Evolutionary conservation across 2,329 filamentous ascomycete species (phyloP), one percentile per base, ranked within the genome.

Genomic region (Microdochium bolleyi): DNA sequence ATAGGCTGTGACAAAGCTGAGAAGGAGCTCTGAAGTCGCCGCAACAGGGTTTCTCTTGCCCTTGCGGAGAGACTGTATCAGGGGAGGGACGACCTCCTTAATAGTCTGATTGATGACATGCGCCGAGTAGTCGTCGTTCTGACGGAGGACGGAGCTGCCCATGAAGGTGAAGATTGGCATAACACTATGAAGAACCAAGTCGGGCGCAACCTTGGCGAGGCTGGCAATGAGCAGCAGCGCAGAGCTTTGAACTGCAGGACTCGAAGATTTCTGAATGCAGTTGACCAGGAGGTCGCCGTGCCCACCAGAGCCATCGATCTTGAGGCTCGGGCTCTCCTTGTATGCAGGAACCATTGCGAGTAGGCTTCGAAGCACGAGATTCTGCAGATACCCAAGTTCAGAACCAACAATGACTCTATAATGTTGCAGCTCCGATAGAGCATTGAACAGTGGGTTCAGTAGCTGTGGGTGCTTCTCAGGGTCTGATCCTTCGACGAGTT

Each of bases 121-220:
- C 13, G 92, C 91, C 22, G 94, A 97, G 71, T 96, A 97, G 61
- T 97, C 92, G 62, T 99, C 95, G 61, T 89, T 90, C 71, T 96
- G 92, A 49, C 89, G 85, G 50, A 99, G 79, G 21, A 96, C 86
- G 3, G 89, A 96, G 46, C 87, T 88, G 44, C 92, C 91, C 86
- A 97, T 96, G 66, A 97, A 96, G 0, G 94, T 97, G 72, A 99
- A 99, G 51, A 99, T 92, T 13, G 94, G 94, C 94, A 99, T 99
- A 52, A 99, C 89, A 61, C 91, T 96, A 70, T 99, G 92, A 53
- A 99, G 78, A 2, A 99, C 89, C 49, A 95, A 75, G 66, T 96
- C 92, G 0, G 95, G 94, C 0, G 90, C 89, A 59, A 92, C 88
- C 38, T 87, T 87, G 22, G 94, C 92, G 41, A 99, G 77, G 53